Conservation (phyloP, 257 asterid genomes). For the Orobanche coerulescens region DNA sequence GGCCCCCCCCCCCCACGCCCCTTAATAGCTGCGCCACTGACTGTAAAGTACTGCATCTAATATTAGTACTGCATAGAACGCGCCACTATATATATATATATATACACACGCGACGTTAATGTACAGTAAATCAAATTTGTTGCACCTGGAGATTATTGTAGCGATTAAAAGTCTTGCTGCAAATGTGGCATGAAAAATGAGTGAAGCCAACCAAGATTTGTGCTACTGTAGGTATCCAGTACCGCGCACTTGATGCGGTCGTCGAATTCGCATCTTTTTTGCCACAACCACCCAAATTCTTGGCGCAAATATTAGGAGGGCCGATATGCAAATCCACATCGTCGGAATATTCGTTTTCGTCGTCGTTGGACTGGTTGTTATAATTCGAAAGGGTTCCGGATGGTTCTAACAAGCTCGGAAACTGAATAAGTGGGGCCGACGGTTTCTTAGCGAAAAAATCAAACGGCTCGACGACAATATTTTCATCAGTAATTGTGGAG, state of each 20-base stretch:
- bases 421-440: not conserved
- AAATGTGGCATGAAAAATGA: constrained; percentile 63
- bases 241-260: constrained; percentile 10
- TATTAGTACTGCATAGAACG: too few species aligned
- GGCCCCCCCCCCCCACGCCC: too few species aligned
- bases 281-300: constrained; percentile 4
- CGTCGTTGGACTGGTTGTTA: not conserved
- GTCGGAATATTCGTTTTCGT: constrained; percentile 23
- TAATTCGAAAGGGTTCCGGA: not conserved
- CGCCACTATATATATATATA: too few species aligned
- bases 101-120: too few species aligned
- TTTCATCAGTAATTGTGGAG: constrained; percentile 8
- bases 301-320: constrained; percentile 33
- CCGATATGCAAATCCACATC: constrained; percentile 43
- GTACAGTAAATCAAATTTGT: too few species aligned
- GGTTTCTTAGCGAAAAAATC: constrained; percentile 46
- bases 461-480: constrained; percentile 26
- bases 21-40: too few species aligned
- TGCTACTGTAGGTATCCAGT: constrained; percentile 68
- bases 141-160: constrained; percentile 78
- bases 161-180: constrained; percentile 62
- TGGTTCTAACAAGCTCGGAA: not conserved
- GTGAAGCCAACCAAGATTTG: constrained; percentile 66
- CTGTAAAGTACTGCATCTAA: too few species aligned
- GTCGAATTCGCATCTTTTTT: constrained; percentile 7